Base-by-base conservation (phyloP, 371 early-diverging fungal species). In the Mucor velutinosus region DNA sequence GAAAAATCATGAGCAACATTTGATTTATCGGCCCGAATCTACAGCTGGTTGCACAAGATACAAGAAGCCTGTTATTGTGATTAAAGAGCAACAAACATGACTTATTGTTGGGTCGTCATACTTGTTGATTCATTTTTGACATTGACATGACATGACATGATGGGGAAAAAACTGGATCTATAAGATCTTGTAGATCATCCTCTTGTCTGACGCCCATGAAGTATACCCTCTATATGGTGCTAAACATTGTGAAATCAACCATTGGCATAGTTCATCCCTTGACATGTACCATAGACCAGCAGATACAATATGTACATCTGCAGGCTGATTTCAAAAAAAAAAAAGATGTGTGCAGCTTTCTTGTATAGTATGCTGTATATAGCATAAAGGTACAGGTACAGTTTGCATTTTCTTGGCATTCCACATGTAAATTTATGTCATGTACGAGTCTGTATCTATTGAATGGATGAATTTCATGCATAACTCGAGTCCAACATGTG, bases 251-350 rank as follows among this genome's bases (percentile, higher is more conserved):
- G 11, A 51, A 12, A 25, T 0, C 21, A 23, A 23, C 51, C 51
- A 51, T 51, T 51, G 51, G 51, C 51, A 23, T 51, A 11, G 19
- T 47, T 51, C 23, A 23, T 1, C 25, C 14, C 23, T 51, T 25
- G 23, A 25, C n/a, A 49, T 49, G 49, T 49, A n/a, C 21, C 33
- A 35, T 4, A 35, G 35, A 35, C 35, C 35, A 35, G 35, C 6
- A 23, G 23, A 11, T 49, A 21, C 5, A 8, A 49, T 0, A 7
- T 51, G 7, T 51, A 23, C 7, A 49, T 0, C 51, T 51, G 51
- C 51, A 51, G 51, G 51, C 25, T 51, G 51, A 51, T 51, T 51
- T 51, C 23, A 51, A 51, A 51, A 51, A 37, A 51, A 51, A 51
- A 51, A 37, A 14, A 51, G 51, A 21, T 3, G 11, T 51, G 51